These are phyloP conservation scores for Deakozyma indianensis DNA, from an alignment of 805 yeast genomes.

Conservation along the genomic window DNA sequence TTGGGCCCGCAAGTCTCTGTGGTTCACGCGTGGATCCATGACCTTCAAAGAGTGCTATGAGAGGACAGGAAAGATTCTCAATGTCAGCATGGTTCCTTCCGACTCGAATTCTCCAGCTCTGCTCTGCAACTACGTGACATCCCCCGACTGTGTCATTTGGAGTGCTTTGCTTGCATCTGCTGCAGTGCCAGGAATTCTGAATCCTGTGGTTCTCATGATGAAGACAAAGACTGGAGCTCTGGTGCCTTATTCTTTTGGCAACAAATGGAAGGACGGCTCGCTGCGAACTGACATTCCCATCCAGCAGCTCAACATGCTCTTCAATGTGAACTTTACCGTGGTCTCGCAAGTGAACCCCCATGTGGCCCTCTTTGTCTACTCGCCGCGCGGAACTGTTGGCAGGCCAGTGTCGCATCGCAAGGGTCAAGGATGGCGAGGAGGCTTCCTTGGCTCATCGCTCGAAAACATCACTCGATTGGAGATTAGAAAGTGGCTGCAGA, in stretches of 20 bases:
- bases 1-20: conserved; percentile 56
- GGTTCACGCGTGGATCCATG: conserved; percentile 60
- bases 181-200: conserved; percentile 71
- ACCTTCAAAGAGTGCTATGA: conserved; percentile 60
- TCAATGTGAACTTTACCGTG: conserved; percentile 59
- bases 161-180: conserved; percentile 60
- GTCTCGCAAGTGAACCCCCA: conserved; percentile 81
- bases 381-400: conserved; percentile 71
- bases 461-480: conserved; percentile 62
- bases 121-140: conserved; percentile 58
- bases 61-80: conserved; percentile 54
- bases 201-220: conserved; percentile 71
- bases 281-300: conserved; percentile 67
- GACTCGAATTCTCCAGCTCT: conserved; percentile 75
- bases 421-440: conserved; percentile 55
- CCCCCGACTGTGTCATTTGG: conserved; percentile 78
- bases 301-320: conserved; percentile 57
- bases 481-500: conserved; percentile 61
- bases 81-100: conserved; percentile 67
- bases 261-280: conserved; percentile 69
- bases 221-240: conserved; percentile 31
- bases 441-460: conserved; percentile 55
- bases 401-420: conserved; percentile 52
- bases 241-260: conserved; percentile 59
- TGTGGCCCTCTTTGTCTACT: conserved; percentile 57